Base-by-base conservation (phyloP, 768 basidiomycete species). In the button mushroom (Agaricus bisporus) region DNA sequence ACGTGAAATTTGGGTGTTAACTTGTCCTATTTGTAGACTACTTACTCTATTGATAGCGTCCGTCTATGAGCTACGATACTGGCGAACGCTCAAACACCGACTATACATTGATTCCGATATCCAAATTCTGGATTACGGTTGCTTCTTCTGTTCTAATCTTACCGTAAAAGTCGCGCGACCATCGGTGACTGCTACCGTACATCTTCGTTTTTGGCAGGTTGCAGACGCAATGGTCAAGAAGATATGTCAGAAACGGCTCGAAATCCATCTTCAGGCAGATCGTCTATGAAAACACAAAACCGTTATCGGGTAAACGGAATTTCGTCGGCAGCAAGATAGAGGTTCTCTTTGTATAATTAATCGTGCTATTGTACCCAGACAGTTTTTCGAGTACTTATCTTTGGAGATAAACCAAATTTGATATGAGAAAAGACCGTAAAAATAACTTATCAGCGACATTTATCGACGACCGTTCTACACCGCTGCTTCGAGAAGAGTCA, bases 271-370 rank as follows among this genome's bases (percentile, higher is more conserved):
- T 22, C 38, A 44, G 44, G 18, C 48, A 28, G 44, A 56, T 46
- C 32, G 45, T 14, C 28, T 51, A 36, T 18, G 49, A 38, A 38
- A 46, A 17, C 29, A 41, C 11, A 32, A 12, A 43, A n/a, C 14
- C 20, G 15, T 39, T 28, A 32, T 41, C 49, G 49, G 41, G 29
- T 9, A 51, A 32, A 43, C 49, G 49, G 49, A 26, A 42, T 51
- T 51, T 51, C 41, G 41, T 51, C 49, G 49, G 49, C 35, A 22
- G 41, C 28, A 50, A 12, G 41, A 29, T 6, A 36, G 14, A 20
- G 41, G 1, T 12, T 41, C 41, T 10, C 18, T 17, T 17, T 17
- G 17, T 8, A 15, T 9, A 5, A 18, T 9, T 32, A 22, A 22
- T 4, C 28, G 22, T 18, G 29, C 20, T 42, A 51, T 42, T n/a